These are phyloP conservation scores for Tremellales sp. DNA, from an alignment of 1,284 basidiomycete genomes.

Conservation along the genomic window DNA sequence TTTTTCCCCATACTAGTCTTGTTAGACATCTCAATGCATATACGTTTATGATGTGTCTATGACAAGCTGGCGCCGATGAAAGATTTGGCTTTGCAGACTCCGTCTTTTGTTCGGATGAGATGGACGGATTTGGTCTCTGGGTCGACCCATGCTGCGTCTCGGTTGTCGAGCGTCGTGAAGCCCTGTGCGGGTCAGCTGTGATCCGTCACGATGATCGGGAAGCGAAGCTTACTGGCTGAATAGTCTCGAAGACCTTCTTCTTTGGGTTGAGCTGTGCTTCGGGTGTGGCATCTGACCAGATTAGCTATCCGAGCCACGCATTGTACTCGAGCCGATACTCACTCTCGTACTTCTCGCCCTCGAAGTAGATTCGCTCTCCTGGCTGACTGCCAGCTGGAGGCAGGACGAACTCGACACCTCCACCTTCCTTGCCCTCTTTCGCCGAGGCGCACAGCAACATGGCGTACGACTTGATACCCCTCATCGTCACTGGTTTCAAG, in stretches of 20 bases:
- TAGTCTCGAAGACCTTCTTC: constrained; percentile 94
- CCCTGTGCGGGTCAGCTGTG: constrained; percentile 47
- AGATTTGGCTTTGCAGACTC: constrained; percentile 72
- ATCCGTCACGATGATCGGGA: not conserved
- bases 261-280: constrained; percentile 86
- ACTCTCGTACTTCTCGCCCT: constrained; percentile 78
- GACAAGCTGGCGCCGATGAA: constrained; percentile 83
- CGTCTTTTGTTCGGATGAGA: constrained; percentile 77
- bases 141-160: constrained; percentile 87
- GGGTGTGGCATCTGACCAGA: constrained; percentile 59
- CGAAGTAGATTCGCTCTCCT: constrained; percentile 89
- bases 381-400: constrained; percentile 81
- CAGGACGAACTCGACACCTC: constrained; percentile 85
- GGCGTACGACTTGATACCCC: constrained; percentile 90
- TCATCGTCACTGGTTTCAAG: constrained; percentile 90
- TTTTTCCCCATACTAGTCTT: not conserved
- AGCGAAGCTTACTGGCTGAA: constrained; percentile 76
- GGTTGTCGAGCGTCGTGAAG: constrained; percentile 78
- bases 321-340: too few species aligned
- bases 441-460: constrained; percentile 92
- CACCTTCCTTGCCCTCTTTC: constrained; percentile 80
- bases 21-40: not conserved
- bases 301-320: not conserved
- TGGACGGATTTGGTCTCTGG: constrained; percentile 74
- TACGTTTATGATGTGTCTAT: constrained; percentile 52